phyloP scores from a whole-genome alignment of 345 rosid species.

The Ceriops zippeliana region DNA sequence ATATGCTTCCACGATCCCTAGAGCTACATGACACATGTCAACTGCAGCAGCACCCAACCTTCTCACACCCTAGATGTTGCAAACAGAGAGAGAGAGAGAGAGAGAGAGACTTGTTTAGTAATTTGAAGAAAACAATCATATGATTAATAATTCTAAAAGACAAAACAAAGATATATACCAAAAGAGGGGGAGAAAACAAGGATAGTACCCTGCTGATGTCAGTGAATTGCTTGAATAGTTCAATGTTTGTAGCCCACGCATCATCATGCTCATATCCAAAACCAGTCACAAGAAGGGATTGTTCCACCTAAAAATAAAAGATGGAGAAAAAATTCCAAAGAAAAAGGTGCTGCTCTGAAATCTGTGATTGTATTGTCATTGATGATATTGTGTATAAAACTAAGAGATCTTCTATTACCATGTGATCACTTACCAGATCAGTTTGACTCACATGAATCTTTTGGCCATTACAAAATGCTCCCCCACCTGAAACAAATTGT shows the following conservation, averaged over 20 bases:
- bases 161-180: neutral
- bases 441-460: slow-evolving; percentile 70
- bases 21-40: slow-evolving; percentile 97
- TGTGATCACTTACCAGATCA: slow-evolving; percentile 46
- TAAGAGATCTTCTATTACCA: neutral
- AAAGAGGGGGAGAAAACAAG: neutral
- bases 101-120: neutral
- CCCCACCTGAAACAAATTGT: slow-evolving; percentile 59
- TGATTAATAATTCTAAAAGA: neutral
- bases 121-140: neutral
- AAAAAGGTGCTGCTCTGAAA: neutral
- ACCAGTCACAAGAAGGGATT: slow-evolving; percentile 91
- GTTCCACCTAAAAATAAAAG: slow-evolving; percentile 58
- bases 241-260: slow-evolving; percentile 83
- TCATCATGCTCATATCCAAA: slow-evolving; percentile 98
- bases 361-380: neutral
- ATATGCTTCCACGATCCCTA: slow-evolving; percentile 81
- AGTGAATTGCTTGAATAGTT: slow-evolving; percentile 89
- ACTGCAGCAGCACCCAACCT: slow-evolving; percentile 99
- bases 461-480: slow-evolving; percentile 90
- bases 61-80: slow-evolving; percentile 62
- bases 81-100: neutral
- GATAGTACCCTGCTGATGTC: slow-evolving; percentile 70
- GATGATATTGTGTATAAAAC: neutral
- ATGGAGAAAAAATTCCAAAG: neutral